Percentiles rank a stretch among this genome's conserved stretches.
These are phyloP conservation scores for Pseudevernia furfuracea DNA, from an alignment of 495 filamentous ascomycete genomes.

Conservation along the genomic window DNA sequence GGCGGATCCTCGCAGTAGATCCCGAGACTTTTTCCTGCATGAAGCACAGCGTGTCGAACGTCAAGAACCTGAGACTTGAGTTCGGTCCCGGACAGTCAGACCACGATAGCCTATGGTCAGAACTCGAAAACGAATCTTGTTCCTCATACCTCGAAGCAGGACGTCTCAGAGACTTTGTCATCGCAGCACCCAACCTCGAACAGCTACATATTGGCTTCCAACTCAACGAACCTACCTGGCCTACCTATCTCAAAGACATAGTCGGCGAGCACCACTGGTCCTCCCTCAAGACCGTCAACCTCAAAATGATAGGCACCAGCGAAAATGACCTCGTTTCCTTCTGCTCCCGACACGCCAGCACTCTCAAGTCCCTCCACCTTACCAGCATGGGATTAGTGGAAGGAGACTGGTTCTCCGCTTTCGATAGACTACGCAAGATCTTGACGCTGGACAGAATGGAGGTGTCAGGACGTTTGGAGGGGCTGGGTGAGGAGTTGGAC, in stretches of 20 bases:
- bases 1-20: not conserved
- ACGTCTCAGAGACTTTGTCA: conserved; percentile 5
- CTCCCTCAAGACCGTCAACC: not conserved
- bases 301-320: conserved; percentile 2
- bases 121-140: not conserved
- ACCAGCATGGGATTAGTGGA: not conserved
- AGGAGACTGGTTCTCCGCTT: not conserved
- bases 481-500: not conserved
- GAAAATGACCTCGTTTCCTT: conserved; percentile 4
- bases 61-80: not conserved
- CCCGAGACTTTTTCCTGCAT: not conserved
- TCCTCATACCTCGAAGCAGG: not conserved
- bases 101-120: not conserved
- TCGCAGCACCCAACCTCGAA: conserved; percentile 2
- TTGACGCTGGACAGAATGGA: not conserved
- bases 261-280: not conserved
- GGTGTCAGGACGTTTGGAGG: not conserved
- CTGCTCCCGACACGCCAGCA: conserved; percentile 7
- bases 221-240: not conserved
- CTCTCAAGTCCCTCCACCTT: not conserved
- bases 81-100: not conserved
- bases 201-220: not conserved
- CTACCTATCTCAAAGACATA: not conserved
- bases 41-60: not conserved
- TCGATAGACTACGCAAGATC: conserved; percentile 3